Evolutionary conservation across 2,329 filamentous ascomycete species (phyloP).

Genomic region (Xylariaceae sp.): DNA sequence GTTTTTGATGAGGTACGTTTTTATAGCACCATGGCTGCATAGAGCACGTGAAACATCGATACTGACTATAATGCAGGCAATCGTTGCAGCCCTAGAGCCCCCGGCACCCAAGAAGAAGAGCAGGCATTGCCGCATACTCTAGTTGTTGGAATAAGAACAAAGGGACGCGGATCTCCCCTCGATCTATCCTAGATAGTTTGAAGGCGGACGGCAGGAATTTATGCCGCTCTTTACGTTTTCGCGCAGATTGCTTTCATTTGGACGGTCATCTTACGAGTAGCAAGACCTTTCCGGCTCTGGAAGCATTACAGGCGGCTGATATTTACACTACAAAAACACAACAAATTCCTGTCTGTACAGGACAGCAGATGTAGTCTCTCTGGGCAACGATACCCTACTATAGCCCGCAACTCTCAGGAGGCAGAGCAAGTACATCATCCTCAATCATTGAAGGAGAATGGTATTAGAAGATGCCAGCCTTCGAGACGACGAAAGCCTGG

Average conservation of each 20-base stretch:
- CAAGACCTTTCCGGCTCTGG: slow-evolving; percentile 21
- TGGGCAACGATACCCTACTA: slow-evolving; percentile 6
- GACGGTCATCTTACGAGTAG: slow-evolving; percentile 23
- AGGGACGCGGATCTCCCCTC: slow-evolving; percentile 7
- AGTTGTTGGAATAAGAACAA: too few species aligned
- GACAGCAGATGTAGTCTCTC: slow-evolving; percentile 17
- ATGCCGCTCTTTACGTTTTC: slow-evolving; percentile 17
- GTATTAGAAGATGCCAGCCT: slow-evolving; percentile 16
- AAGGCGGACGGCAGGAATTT: slow-evolving; percentile 4
- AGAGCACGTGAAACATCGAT: too few species aligned
- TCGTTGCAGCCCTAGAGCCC: slow-evolving; percentile 91
- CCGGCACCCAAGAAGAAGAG: slow-evolving; percentile 74
- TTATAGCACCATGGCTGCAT: not conserved
- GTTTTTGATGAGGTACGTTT: slow-evolving; percentile 91
- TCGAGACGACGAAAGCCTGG: slow-evolving; percentile 15
- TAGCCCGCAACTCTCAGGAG: slow-evolving; percentile 15
- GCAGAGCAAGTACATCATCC: slow-evolving; percentile 15
- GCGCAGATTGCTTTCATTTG: slow-evolving; percentile 23
- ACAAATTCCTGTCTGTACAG: slow-evolving; percentile 17
- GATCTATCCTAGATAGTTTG: slow-evolving; percentile 3
- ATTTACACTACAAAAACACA: slow-evolving; percentile 20
- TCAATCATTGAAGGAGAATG: slow-evolving; percentile 16
- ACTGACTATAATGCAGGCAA: slow-evolving; percentile 58
- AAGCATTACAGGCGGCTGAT: slow-evolving; percentile 22
- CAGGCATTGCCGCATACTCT: slow-evolving; percentile 69